phyloP scores from a whole-genome alignment of 768 basidiomycete genomes.

The Leccinum longicurvipes region DNA sequence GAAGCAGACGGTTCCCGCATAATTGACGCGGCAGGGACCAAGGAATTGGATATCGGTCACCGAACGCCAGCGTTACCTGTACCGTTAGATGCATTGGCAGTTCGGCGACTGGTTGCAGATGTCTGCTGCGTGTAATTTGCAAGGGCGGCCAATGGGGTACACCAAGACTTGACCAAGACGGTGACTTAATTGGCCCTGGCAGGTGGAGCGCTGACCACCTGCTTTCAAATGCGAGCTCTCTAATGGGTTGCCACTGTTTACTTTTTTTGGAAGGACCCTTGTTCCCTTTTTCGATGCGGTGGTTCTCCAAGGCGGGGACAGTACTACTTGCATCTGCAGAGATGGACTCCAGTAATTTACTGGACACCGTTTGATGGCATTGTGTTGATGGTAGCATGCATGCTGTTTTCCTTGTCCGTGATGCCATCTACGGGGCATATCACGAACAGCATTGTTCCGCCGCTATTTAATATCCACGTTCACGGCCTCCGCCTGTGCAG shows the following conservation, averaged over 20 bases:
- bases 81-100: not conserved
- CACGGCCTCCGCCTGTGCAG: constrained; percentile 24
- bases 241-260: not conserved
- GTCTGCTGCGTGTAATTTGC: no score
- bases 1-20: not conserved
- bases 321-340: no score
- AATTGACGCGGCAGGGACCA: not conserved
- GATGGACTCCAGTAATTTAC: not conserved
- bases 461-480: not conserved
- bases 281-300: not conserved
- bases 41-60: not conserved
- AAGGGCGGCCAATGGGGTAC: not conserved
- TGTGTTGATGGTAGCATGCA: not conserved
- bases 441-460: not conserved
- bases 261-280: not conserved
- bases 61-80: not conserved
- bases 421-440: not conserved
- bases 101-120: not conserved
- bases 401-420: not conserved
- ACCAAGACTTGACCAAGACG: not conserved
- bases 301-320: no score
- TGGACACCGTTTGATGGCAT: not conserved
- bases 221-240: not conserved
- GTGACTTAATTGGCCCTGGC: not conserved
- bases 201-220: not conserved